Evolutionary conservation across 768 basidiomycete genomes (phyloP), one percentile per base, ranked within the genome.

Genomic region (Rubroboletus satanas): DNA sequence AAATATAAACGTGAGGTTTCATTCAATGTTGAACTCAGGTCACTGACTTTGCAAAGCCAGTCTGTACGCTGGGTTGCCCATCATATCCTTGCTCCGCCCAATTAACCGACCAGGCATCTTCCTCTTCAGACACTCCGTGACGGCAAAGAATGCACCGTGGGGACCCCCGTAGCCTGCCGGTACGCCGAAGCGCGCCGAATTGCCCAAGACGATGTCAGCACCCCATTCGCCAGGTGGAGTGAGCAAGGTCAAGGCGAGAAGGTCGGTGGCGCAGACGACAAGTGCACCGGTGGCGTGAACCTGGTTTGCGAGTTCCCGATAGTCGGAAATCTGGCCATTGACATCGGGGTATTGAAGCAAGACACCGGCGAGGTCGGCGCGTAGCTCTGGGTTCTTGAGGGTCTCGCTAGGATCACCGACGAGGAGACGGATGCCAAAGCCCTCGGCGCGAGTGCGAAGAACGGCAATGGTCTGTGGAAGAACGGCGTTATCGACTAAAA

Each of bases 161-260:
- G 96, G 96, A 15, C 96, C 96, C 51, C 96, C 96, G 70, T 93
- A 97, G n/a, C 96, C 96, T 43, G 87, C 82, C 18, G 96, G 95
- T 15, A 99, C 96, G 66, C 97, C 97, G 65, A 99, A 99, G 17
- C 97, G 84, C 31, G 90, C 96, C 15, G 93, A 93, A 70, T 96
- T 98, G 37, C 97, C 97, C 43, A 96, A 77, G 8, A 92, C 95
- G 59, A 98, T 83, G 70, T 99, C 96, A 31, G 94, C 95, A 48
- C 96, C 96, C 93, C 96, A 98, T 77, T 98, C 97, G 53, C 97
- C 96, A 14, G 96, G 96, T 29, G 96, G 92, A 63, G 90, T 93
- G 55, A 99, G 78, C 78, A 93, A 79, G 2, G 94, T 93, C 69
- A 98, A 77, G 2, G 96, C 93, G 38, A 99, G 80, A 49, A 99